A percentile compares a stretch with the other conserved stretches of the same genome.
These are phyloP conservation scores for Euphorbia celastroides DNA, from an alignment of 441 rosid genomes.

Conservation along the genomic window DNA sequence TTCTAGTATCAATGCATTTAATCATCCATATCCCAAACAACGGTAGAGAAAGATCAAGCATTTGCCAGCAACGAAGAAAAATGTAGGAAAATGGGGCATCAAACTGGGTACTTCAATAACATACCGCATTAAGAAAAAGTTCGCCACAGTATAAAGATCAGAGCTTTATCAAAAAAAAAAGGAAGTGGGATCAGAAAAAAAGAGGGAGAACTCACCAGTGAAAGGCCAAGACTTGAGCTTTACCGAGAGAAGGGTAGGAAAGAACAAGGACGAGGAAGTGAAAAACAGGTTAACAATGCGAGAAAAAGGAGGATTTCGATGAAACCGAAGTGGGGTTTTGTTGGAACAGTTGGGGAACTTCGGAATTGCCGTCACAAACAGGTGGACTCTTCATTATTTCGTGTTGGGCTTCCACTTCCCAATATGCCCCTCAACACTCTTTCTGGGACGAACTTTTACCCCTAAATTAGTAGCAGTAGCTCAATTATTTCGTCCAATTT, in stretches of 20 bases:
- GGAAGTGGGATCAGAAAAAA: background rate
- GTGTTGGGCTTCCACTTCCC: too few relatives aligned
- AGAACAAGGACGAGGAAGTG: background rate
- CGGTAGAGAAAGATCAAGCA: constrained; percentile 2
- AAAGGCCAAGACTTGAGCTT: constrained; percentile 2
- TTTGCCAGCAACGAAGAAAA: background rate
- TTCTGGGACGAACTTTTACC: too few relatives aligned
- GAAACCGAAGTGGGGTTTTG: constrained; percentile 25
- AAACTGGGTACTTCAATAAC: constrained; percentile 1
- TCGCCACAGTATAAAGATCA: background rate
- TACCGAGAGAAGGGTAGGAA: constrained; percentile 1
- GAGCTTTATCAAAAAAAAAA: background rate
- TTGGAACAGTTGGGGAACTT: constrained; percentile 19
- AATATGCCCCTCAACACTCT: too few relatives aligned
- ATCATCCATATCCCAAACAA: background rate
- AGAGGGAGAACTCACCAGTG: constrained; percentile 17
- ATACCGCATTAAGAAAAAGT: constrained; percentile 3
- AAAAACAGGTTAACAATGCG: background rate
- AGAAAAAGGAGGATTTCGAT: constrained; percentile 25
- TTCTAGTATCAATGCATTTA: background rate
- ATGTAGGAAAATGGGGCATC: background rate
- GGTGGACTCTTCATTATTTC: background rate
- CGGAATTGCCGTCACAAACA: constrained; percentile 19
- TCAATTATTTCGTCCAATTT: too few relatives aligned
- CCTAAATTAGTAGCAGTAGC: too few relatives aligned